phyloP scores from a whole-genome alignment of 257 asterid genomes.

The Rhazya stricta region DNA sequence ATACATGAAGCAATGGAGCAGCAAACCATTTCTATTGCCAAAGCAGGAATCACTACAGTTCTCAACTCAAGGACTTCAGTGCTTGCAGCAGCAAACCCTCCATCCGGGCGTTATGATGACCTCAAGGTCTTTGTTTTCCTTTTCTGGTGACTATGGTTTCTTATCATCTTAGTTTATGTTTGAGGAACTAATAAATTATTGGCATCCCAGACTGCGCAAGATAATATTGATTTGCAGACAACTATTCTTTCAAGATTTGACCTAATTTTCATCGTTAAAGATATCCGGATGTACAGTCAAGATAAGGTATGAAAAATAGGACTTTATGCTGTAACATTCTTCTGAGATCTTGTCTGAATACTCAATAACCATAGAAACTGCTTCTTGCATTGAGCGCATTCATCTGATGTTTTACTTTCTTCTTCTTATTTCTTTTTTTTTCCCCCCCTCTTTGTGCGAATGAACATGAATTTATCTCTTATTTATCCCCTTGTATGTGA shows the following conservation, averaged over 20 bases:
- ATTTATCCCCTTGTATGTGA: background rate
- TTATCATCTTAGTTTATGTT: conserved; percentile 9
- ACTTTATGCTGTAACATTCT: background rate
- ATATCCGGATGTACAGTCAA: conserved; percentile 77
- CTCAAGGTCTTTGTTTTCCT: conserved; percentile 55
- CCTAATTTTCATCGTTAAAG: conserved; percentile 89
- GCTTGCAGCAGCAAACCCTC: conserved; percentile 99
- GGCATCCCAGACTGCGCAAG: conserved; percentile 86
- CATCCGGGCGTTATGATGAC: conserved; percentile 97
- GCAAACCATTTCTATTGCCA: conserved; percentile 99
- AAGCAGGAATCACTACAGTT: conserved; percentile 99
- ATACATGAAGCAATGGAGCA: conserved; percentile 99
- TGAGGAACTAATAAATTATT: conserved; percentile 23
- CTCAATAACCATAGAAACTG: background rate
- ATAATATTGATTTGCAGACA: conserved; percentile 97
- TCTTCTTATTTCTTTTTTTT: background rate
- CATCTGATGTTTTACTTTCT: background rate
- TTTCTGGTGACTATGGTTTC: conserved; percentile 1
- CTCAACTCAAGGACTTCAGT: conserved; percentile 99
- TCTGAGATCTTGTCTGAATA: background rate
- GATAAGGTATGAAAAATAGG: conserved; percentile 63
- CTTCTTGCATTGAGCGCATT: background rate
- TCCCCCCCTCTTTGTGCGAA: background rate
- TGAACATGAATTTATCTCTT: background rate
- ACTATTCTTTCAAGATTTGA: conserved; percentile 98